Conservation (phyloP, 2,329 filamentous ascomycete species). For the Colletotrichum graminicola region DNA sequence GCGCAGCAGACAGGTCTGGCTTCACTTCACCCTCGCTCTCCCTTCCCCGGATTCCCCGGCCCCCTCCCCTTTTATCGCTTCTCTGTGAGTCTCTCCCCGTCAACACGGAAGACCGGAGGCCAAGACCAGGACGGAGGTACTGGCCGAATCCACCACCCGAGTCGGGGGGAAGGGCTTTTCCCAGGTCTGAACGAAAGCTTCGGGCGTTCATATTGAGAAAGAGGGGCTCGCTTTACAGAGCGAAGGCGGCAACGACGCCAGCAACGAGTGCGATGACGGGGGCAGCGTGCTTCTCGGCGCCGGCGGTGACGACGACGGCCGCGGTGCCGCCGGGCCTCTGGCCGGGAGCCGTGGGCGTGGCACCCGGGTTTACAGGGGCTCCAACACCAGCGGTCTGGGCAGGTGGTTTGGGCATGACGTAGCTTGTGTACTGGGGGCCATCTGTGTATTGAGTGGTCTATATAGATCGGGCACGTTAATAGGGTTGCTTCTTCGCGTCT, state of each 20-base stretch:
- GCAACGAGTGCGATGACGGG: constrained; percentile 24
- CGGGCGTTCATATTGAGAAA: too few species aligned
- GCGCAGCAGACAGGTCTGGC: constrained; percentile 26
- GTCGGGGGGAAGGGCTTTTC: not conserved
- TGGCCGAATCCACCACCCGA: too few species aligned
- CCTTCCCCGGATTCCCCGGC: not conserved
- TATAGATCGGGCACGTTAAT: not conserved
- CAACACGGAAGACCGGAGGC: not conserved
- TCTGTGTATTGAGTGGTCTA: constrained; percentile 3
- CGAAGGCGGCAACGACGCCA: constrained; percentile 28
- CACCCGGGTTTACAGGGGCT: not conserved
- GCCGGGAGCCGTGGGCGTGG: constrained; percentile 2
- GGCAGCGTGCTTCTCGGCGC: constrained; percentile 22
- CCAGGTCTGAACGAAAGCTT: not conserved
- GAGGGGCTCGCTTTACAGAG: constrained; percentile 15
- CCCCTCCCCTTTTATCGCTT: not conserved
- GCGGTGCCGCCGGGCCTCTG: not conserved
- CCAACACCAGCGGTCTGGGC: constrained; percentile 6
- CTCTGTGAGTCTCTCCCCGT: constrained; percentile 21
- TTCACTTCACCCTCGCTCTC: constrained; percentile 18
- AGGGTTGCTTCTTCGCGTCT: not conserved
- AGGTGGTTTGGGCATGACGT: constrained; percentile 15
- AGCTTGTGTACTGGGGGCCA: constrained; percentile 3
- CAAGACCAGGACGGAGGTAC: not conserved
- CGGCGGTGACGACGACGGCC: constrained; percentile 32